phyloP scores from a whole-genome alignment of 1,139 yeast species.

The Lodderomyces parapsilosis region DNA sequence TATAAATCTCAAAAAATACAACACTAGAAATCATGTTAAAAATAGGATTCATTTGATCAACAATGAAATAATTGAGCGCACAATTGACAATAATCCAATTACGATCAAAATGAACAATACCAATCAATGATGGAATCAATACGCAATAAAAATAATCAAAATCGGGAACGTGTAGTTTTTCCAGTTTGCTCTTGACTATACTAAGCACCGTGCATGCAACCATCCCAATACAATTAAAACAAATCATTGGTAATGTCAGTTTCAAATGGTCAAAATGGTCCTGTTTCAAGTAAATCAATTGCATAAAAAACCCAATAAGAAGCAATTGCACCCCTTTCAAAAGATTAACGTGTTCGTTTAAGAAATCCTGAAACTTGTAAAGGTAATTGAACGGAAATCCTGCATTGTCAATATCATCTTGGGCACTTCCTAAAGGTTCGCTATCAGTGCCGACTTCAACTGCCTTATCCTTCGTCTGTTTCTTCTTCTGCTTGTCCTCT shows the following conservation, averaged over 20 bases:
- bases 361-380: constrained; percentile 37
- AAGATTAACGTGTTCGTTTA: constrained; percentile 34
- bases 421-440: constrained; percentile 12
- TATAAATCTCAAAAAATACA: constrained; percentile 32
- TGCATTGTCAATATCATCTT: constrained; percentile 19
- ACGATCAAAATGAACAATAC: constrained; percentile 21
- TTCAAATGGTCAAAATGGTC: constrained; percentile 18
- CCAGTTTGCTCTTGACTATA: constrained; percentile 23
- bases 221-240: constrained; percentile 38
- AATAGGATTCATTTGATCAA: constrained; percentile 31
- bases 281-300: constrained; percentile 28
- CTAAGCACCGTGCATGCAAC: constrained; percentile 29
- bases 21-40: constrained; percentile 30
- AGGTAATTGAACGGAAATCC: constrained; percentile 29
- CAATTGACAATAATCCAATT: constrained; percentile 32
- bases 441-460: not conserved
- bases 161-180: constrained; percentile 29
- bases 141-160: constrained; percentile 39
- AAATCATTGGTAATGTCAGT: constrained; percentile 25
- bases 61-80: constrained; percentile 36
- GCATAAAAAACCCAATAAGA: constrained; percentile 28
- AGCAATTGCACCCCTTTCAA: constrained; percentile 35
- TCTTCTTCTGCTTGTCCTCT: constrained; percentile 3
- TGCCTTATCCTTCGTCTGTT: no score
- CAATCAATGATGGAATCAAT: constrained; percentile 30